These are phyloP conservation scores for Platanthera zijinensis DNA, from an alignment of 106 monocot species.

Conservation along the genomic window DNA sequence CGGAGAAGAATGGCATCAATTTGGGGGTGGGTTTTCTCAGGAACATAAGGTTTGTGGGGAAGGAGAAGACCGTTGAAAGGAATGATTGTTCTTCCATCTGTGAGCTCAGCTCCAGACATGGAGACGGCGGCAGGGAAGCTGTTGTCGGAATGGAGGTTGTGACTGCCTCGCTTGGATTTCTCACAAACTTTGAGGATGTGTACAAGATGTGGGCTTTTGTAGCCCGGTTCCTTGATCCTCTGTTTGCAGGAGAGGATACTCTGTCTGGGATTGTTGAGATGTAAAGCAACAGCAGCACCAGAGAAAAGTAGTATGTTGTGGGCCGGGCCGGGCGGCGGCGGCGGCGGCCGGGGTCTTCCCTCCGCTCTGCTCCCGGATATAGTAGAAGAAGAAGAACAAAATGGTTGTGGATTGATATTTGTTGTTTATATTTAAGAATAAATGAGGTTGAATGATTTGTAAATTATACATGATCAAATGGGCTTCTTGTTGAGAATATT, in stretches of 20 bases:
- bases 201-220: conserved; percentile 96
- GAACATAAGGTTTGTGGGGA: conserved; percentile 50
- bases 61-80: conserved; percentile 26
- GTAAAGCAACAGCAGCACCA: background rate
- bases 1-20: conserved; percentile 72
- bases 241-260: conserved; percentile 43
- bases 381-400: no score
- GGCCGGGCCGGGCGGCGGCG: no score
- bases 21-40: conserved; percentile 82
- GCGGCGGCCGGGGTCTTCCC: no score
- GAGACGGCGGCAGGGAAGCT: conserved; percentile 37
- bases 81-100: conserved; percentile 26
- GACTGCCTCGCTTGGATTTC: conserved; percentile 90
- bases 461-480: no score
- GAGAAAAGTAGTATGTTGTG: no score
- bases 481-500: no score
- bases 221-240: conserved; percentile 70
- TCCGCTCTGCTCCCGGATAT: no score
- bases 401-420: no score
- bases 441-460: no score
- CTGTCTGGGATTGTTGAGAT: background rate
- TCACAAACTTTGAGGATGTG: conserved; percentile 95
- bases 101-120: conserved; percentile 35
- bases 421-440: no score
- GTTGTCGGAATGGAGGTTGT: conserved; percentile 66